Evolutionary conservation across 2,329 filamentous ascomycete species (phyloP), one percentile per base, ranked within the genome.

Genomic region (Verticillium longisporum): DNA sequence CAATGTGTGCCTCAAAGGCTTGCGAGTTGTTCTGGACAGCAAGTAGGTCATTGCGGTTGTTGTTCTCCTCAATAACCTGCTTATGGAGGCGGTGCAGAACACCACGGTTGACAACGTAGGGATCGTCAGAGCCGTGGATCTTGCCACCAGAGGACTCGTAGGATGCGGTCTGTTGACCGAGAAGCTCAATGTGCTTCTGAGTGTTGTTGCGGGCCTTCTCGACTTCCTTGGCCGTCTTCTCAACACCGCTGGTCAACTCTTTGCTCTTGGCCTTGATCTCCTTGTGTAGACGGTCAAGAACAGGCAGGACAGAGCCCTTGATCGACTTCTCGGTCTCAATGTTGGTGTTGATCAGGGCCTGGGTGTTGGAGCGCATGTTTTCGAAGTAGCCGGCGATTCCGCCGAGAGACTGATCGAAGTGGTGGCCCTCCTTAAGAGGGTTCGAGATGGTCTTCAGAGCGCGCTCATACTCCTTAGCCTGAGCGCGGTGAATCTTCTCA

Each of bases 181-280:
- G 87, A 31, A 96, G 83, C 78, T 99, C 94, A 65, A 99, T 96
- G 68, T 97, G 92, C 80, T 96, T 97, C 79, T 99, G 94, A 0
- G 94, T 97, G 6, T 78, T 80, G 68, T 87, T 86, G 63, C 94
- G 90, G 9, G 91, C 88, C 79, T 96, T 97, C 64, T 97, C 92
- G 26, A 99, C 92, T 58, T 91, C 87, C 79, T 98, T 99, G 66
- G 90, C 87, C 15, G 88, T 85, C 80, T 96, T 97, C 63, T 87
- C 84, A 26, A 90, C 91, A 9, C 94, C 93, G 64, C 87, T 83
- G 54, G 85, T 83, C 57, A 99, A 83, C 76, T 97, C 93, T 80
- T 98, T 98, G 65, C 86, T 83, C 80, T 98, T 98, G 78, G 90
- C 88, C 83, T 98, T 99, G 81, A 99, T 95, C 74, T 98, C 95